Evolutionary conservation across 1,284 basidiomycete species (phyloP), one percentile per base, ranked within the genome.

Genomic region (Pyrrhoderma noxium): DNA sequence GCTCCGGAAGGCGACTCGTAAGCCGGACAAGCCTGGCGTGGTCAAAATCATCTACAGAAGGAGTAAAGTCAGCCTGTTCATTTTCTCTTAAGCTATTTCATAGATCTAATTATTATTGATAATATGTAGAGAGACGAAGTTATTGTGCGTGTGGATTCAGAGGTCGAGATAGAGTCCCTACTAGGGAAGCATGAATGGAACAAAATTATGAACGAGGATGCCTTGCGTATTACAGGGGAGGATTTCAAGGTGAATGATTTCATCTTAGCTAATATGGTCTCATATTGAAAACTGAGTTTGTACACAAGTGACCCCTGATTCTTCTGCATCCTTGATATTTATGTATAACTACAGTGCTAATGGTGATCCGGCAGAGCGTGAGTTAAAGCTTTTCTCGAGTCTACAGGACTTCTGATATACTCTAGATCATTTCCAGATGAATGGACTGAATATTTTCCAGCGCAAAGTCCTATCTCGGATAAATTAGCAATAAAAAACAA

Each of bases 281-380:
- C n/a, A n/a, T n/a, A n/a, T n/a, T n/a, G n/a, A n/a, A n/a, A n/a
- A n/a, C n/a, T n/a, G n/a, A n/a, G n/a, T n/a, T n/a, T n/a, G n/a
- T n/a, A n/a, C n/a, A 8, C 22, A n/a, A 52, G 51, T 47, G 8
- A 22, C 40, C 14, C 37, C 47, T 7, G 13, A 37, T 13, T 37
- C 46, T 27, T 5, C 14, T 8, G 27, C 35, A 18, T 52, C 51
- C 11, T 16, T 47, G 19, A 52, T 52, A 1, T 47, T 47, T 21
- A 3, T 22, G 3, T 52, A 52, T 23, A 42, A 52, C 13, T 52
- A 45, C 44, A 43, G 7, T 3, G 8, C 13, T 19, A 37, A 47
- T 18, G 51, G 51, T 14, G 45, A 52, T 19, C 51, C 51, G 9
- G 51, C 37, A n/a, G 51, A 52, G 25, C 44, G 51, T 52, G 35